Evolutionary conservation across 225 moss, liverwort and hornwort genomes (phyloP), one percentile per base, ranked within the genome.

Genomic region (Pseudisothecium myosuroides): DNA sequence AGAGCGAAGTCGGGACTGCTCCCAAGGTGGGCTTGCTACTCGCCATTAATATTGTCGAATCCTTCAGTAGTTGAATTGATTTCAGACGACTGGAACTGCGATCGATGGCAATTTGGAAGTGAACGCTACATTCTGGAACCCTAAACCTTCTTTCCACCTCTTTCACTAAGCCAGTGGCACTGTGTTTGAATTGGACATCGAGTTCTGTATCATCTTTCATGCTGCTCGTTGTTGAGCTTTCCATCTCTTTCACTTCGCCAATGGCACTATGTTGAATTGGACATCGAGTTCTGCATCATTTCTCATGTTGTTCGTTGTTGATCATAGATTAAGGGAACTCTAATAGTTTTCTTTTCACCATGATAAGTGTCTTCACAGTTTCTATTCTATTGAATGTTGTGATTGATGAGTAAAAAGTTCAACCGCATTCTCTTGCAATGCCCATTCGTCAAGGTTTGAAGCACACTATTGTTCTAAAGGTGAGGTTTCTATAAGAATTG

Each of bases 1-100:
- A 97, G 84, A 99, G 96, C 84, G 96, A 99, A 93, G 96, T 99
- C 67, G 96, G 97, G 85, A 96, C 96, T 86, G 96, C 98, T 78
- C 98, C 97, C 17, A 99, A 96, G 97, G 98, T 99, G 89, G 43
- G 60, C 14, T 59, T 71, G 60, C 65, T 71, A 73, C 58, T 87
- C 61, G 17, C 86, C 83, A 63, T 64, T n/a, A n/a, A n/a, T n/a
- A n/a, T n/a, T 86, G 39, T 72, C 15, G 26, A 64, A 67, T 89
- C 16, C 56, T 81, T 72, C 16, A 15, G 31, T 41, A 17, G 15
- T 84, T 31, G 29, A 62, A 28, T 63, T 31, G 56, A 58, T 85
- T 64, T 64, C 4, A 45, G 63, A 34, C 24, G 19, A 81, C 36
- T 50, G 27, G 83, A 83, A 66, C n/a, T 85, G 34, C 26, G 47